A percentile compares a stretch with the other conserved stretches of the same genome.
phyloP scores from a whole-genome alignment of 75 land plant species.

The Picea glauca region DNA sequence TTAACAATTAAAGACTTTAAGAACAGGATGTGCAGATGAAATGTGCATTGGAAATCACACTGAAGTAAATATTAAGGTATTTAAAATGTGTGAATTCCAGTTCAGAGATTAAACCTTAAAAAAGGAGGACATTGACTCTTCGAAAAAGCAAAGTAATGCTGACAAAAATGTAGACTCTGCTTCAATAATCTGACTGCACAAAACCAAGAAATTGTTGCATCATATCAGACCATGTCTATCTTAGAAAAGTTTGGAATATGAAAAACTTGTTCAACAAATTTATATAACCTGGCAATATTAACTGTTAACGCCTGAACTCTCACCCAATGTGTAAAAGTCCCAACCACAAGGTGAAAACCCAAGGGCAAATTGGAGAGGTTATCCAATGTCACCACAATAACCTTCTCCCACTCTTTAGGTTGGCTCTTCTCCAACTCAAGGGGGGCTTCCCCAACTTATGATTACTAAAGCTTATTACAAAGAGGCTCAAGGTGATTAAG shows the following conservation, averaged over 20 bases:
- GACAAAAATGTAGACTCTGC: constrained; percentile 38
- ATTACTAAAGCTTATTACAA: no score
- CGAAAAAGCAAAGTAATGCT: constrained; percentile 36
- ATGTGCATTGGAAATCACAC: background rate
- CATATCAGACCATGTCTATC: background rate
- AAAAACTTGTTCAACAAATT: no score
- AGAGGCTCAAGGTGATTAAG: no score
- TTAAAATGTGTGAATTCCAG: background rate
- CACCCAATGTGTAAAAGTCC: no score
- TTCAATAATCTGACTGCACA: constrained; percentile 38
- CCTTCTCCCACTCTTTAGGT: no score
- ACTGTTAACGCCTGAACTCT: no score
- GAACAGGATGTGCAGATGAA: background rate
- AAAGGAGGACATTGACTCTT: constrained; percentile 39
- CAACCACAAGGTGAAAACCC: no score
- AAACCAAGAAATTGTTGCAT: background rate
- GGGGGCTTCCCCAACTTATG: no score
- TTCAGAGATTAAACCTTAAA: constrained; percentile 19
- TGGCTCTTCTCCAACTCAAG: no score
- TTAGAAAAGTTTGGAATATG: background rate
- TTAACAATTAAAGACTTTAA: background rate
- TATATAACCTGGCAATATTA: no score
- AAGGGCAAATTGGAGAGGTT: no score
- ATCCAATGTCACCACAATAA: no score
- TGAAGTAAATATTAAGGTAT: background rate